These are phyloP conservation scores for Globisporangium viniferum DNA, from an alignment of 352 stramenopile genomes.

Conservation along the genomic window DNA sequence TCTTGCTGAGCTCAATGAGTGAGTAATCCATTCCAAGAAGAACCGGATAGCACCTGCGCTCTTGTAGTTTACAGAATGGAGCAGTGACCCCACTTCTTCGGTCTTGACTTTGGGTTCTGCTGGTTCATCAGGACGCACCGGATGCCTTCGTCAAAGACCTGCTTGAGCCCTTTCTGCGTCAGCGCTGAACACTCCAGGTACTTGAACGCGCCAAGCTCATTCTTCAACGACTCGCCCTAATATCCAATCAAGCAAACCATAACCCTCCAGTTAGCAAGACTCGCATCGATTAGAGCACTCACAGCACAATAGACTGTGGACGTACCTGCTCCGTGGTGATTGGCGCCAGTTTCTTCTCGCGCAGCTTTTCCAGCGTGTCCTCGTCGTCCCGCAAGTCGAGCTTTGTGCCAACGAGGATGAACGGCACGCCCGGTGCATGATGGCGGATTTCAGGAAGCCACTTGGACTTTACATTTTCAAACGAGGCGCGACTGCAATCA, in stretches of 20 bases:
- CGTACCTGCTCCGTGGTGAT: slow-evolving; percentile 72
- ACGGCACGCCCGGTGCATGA: slow-evolving; percentile 87
- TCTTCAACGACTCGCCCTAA: slow-evolving; percentile 86
- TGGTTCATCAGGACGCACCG: slow-evolving; percentile 84
- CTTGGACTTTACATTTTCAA: slow-evolving; percentile 96
- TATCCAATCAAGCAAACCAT: neutral
- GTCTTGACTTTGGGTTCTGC: slow-evolving; percentile 59
- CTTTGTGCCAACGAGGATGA: slow-evolving; percentile 96
- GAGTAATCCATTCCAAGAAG: neutral
- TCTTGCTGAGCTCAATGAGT: neutral
- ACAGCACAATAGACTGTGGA: neutral
- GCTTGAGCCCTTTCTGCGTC: slow-evolving; percentile 93
- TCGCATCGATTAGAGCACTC: neutral
- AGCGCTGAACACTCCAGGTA: slow-evolving; percentile 94
- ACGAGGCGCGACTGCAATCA: slow-evolving; percentile 76
- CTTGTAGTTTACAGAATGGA: slow-evolving; percentile 56
- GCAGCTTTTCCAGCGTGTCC: slow-evolving; percentile 86
- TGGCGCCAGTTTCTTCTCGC: slow-evolving; percentile 79
- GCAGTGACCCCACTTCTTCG: slow-evolving; percentile 40
- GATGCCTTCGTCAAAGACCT: slow-evolving; percentile 93
- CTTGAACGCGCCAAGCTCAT: slow-evolving; percentile 87
- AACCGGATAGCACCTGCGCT: neutral
- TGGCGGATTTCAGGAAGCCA: slow-evolving; percentile 90
- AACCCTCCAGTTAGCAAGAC: neutral
- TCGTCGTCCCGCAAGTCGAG: slow-evolving; percentile 89